Base-by-base conservation (phyloP, 1,284 basidiomycete genomes). In the Trametes polyzona region DNA sequence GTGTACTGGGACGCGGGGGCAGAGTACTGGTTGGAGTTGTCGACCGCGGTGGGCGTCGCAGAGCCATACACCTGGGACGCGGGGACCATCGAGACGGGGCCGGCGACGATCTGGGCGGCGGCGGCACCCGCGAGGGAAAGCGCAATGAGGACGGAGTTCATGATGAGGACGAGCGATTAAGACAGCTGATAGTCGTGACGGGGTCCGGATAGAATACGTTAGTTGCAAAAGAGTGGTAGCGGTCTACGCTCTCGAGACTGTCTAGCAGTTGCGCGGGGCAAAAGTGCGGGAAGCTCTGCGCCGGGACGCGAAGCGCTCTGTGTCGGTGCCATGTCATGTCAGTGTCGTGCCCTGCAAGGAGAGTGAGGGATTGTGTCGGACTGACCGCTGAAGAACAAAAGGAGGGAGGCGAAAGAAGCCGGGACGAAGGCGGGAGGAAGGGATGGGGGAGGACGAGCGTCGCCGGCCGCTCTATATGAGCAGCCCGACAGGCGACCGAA, bases 241-340 rank as follows among this genome's bases (percentile, higher is more conserved):
- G 86, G 76, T 89, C 86, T 83, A 88, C 86, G 86, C 86, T 85
- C 76, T 55, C 62, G 48, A 59, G 64, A 69, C 70, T 72, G 70
- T 66, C 69, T 71, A 70, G 70, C 70, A 72, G 70, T 61, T 52
- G 49, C 57, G 61, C 61, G 56, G 60, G 67, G 63, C 61, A 64
- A 62, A 64, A 61, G 50, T 64, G 67, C 67, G 65, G 64, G 42
- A 70, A 67, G 75, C 74, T 58, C 47, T 66, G 66, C 77, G 73
- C 69, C 62, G 21, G 66, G 50, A 61, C 61, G 64, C 69, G 63
- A 55, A 65, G 66, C 65, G 64, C 69, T 67, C 70, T 71, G 67
- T 44, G n/a, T 33, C 30, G 1, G n/a, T 17, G 33, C 26, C 27
- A 21, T 33, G 41, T 26, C 59, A 62, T 63, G 65, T 71, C 68